Evolutionary conservation across 345 rosid genomes (phyloP).

Genomic region (Carallia pectinifolia): DNA sequence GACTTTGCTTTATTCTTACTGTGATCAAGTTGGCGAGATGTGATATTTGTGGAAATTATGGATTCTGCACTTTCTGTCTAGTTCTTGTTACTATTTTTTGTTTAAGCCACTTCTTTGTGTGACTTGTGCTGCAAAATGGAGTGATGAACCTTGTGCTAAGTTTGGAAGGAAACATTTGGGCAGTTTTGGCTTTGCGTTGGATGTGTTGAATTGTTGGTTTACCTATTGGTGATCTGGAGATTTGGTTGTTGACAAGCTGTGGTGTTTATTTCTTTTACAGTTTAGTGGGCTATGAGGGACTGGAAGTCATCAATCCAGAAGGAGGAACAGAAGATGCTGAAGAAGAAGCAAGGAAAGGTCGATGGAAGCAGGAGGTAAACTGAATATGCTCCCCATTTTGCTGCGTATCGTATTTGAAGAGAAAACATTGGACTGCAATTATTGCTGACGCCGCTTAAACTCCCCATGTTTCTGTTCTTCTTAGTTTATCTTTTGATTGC

Average conservation of each 20-base stretch:
- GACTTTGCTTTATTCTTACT: too few species aligned
- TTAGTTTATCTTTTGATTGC: not conserved
- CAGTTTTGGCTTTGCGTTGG: not conserved
- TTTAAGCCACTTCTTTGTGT: not conserved
- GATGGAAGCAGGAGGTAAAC: slow-evolving; percentile 84
- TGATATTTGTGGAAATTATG: not conserved
- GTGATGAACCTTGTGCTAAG: not conserved
- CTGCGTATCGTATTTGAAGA: not conserved
- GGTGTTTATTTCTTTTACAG: slow-evolving; percentile 23
- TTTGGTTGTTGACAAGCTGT: slow-evolving; percentile 1
- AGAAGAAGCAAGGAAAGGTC: slow-evolving; percentile 90
- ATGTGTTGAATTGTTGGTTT: not conserved
- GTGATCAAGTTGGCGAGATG: too few species aligned
- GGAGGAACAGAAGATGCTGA: slow-evolving; percentile 91
- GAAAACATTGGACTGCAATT: not conserved
- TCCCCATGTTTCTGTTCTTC: not conserved
- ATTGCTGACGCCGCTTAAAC: not conserved
- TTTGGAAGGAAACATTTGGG: not conserved
- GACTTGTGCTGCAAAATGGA: too few species aligned
- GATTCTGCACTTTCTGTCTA: not conserved
- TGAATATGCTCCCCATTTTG: not conserved
- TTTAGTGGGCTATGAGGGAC: slow-evolving; percentile 63
- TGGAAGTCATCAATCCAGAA: slow-evolving; percentile 91
- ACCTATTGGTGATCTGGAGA: not conserved
- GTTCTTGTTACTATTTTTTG: too few species aligned